phyloP scores from a whole-genome alignment of 345 rosid species.

The Clarkia xantiana region DNA sequence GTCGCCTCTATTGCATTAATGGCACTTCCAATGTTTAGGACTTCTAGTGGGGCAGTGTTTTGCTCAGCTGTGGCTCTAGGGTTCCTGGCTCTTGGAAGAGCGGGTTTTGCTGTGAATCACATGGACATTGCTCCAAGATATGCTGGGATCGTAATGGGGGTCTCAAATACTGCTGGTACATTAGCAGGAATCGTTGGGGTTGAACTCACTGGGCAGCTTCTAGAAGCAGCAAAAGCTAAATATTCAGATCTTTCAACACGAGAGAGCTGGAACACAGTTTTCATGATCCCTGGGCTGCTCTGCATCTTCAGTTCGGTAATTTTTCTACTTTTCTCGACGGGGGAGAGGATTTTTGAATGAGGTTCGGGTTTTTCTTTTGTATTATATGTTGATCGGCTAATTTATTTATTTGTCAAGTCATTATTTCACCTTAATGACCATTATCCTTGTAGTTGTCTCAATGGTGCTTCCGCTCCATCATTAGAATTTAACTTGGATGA shows the following conservation, averaged over 20 bases:
- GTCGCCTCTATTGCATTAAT: conserved; percentile 72
- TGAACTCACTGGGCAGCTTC: conserved; percentile 71
- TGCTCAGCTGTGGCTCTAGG: conserved; percentile 91
- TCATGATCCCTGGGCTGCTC: conserved; percentile 75
- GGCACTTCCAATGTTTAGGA: conserved; percentile 68
- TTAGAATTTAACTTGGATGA: no score
- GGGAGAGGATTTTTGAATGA: conserved; percentile 94
- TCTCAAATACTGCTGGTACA: conserved; percentile 95
- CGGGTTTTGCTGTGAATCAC: conserved; percentile 98
- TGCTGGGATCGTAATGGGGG: conserved; percentile 94
- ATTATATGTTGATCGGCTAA: conserved; percentile 3
- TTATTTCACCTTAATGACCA: background rate
- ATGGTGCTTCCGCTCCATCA: no score
- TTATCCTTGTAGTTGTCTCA: no score
- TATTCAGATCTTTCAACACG: conserved; percentile 76
- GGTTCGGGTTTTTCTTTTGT: conserved; percentile 1
- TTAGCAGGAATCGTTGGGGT: conserved; percentile 92
- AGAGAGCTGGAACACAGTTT: conserved; percentile 88
- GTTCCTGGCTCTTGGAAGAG: conserved; percentile 79
- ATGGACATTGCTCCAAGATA: conserved; percentile 97
- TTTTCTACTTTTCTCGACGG: conserved; percentile 69
- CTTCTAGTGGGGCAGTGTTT: conserved; percentile 61
- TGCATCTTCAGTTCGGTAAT: conserved; percentile 65
- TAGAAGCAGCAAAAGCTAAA: conserved; percentile 62
- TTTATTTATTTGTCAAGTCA: background rate